Evolutionary conservation across 768 basidiomycete genomes (phyloP).

Genomic region (Trichaptum fuscoviolaceum): DNA sequence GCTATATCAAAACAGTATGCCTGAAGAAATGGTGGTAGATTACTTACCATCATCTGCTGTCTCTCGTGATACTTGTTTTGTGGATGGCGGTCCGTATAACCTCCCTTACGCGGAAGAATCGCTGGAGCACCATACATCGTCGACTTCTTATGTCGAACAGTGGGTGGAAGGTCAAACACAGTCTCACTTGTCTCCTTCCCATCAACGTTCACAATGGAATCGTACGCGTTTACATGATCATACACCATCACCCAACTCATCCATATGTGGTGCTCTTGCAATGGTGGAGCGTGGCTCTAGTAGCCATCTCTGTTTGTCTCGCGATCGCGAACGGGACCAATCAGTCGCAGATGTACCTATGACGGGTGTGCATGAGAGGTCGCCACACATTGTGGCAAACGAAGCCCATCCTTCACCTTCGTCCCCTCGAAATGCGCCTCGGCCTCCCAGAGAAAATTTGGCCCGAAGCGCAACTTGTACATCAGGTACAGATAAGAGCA

Average conservation of each 20-base stretch:
- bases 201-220: conserved; percentile 4
- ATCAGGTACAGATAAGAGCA: neutral
- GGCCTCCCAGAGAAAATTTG: neutral
- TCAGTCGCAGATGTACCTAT: neutral
- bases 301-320: neutral
- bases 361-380: neutral
- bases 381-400: neutral
- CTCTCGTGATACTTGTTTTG: neutral
- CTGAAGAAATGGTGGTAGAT: neutral
- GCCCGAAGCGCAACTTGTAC: neutral
- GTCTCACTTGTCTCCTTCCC: neutral
- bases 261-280: conserved; percentile 7
- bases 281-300: neutral
- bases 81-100: neutral
- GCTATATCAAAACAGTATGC: neutral
- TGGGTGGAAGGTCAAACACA: conserved; percentile 3
- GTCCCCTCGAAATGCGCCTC: neutral
- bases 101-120: conserved; percentile 2
- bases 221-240: neutral
- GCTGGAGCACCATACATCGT: neutral
- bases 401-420: neutral
- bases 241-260: conserved; percentile 10
- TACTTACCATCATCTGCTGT: neutral
- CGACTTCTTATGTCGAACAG: neutral
- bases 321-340: neutral